phyloP scores from a whole-genome alignment of 371 early-diverging fungal species.

The Mortierella sp. region DNA sequence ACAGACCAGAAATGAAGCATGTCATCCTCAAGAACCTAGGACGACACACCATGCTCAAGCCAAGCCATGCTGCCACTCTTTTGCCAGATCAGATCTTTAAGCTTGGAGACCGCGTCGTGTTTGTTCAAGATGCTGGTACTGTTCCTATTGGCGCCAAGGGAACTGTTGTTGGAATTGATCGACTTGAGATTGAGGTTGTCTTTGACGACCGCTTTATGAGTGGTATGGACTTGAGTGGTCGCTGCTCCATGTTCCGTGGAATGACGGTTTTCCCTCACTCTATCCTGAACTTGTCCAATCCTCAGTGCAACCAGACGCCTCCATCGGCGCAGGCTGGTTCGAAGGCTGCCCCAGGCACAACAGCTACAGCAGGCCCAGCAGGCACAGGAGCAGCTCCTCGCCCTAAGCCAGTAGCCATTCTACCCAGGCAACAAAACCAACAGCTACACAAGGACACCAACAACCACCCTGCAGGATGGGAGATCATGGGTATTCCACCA shows the following conservation, averaged over 20 bases:
- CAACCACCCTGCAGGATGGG: slow-evolving; percentile 41
- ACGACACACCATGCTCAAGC: slow-evolving; percentile 74
- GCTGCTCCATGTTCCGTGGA: slow-evolving; percentile 78
- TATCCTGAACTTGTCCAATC: slow-evolving; percentile 69
- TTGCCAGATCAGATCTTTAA: slow-evolving; percentile 81
- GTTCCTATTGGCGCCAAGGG: slow-evolving; percentile 87
- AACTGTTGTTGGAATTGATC: slow-evolving; percentile 84
- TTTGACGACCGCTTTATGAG: slow-evolving; percentile 88
- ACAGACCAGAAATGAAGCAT: slow-evolving; percentile 55
- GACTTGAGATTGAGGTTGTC: slow-evolving; percentile 80
- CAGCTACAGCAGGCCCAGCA: slow-evolving; percentile 7
- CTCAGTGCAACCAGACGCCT: slow-evolving; percentile 53
- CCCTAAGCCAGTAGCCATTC: slow-evolving; percentile 26
- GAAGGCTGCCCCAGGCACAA: background rate
- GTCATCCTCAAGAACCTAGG: slow-evolving; percentile 65
- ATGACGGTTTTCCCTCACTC: slow-evolving; percentile 66
- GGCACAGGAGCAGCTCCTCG: slow-evolving; percentile 22
- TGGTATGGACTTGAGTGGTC: slow-evolving; percentile 79
- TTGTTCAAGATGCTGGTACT: slow-evolving; percentile 78
- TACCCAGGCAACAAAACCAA: slow-evolving; percentile 18
- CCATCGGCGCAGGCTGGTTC: background rate
- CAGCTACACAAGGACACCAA: slow-evolving; percentile 36
- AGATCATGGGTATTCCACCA: slow-evolving; percentile 40
- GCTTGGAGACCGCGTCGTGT: slow-evolving; percentile 90
- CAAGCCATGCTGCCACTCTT: slow-evolving; percentile 76